Evolutionary conservation across 2,329 filamentous ascomycete species (phyloP), one percentile per base, ranked within the genome.

Genomic region (Pseudogymnoascus sp.): DNA sequence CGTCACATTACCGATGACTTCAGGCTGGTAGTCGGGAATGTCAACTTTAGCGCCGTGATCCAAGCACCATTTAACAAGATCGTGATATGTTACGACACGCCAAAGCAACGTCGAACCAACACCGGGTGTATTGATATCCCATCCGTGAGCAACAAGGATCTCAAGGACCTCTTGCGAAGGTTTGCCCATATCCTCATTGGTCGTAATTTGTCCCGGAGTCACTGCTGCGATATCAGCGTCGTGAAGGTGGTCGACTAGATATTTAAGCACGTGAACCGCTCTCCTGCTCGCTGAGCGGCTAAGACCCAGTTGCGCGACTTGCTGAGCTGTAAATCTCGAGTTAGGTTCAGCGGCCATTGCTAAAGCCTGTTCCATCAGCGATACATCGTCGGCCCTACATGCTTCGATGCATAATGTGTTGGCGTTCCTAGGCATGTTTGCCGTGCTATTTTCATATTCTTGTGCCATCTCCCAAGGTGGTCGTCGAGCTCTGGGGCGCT

Each of bases 91-190:
- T 14, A 62, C 42, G 38, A 64, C 60, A 18, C 2, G 2, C 63
- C 63, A 62, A 16, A 62, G 42, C 8, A 64, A 62, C 42, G 63
- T 28, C 25, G 25, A 28, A 11, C 28, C 40, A 28, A 11, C 12
- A 5, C 59, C 16, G 4, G 14, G 63, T 16, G 7, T 53, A 31
- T 64, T 56, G 59, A 64, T 59, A 37, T 64, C 63, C 63, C 63
- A 64, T 16, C 63, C 63, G 60, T 64, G 38, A n/a, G 59, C 63
- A 62, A 64, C 16, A 4, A 64, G 59, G 60, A 62, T 64, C 60
- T 64, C 63, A 59, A 64, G 63, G 10, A 64, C 11, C 63, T 62
- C 59, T 36, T 21, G 59, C n/a, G 38, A 40, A 56, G 63, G 40
- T 62, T 50, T 21, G 14, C n/a, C 25, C 16, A 34, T 28, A 38